Evolutionary conservation across 371 early-diverging fungal genomes (phyloP), one percentile per base, ranked within the genome.

Genomic region (Mortierella sp.): DNA sequence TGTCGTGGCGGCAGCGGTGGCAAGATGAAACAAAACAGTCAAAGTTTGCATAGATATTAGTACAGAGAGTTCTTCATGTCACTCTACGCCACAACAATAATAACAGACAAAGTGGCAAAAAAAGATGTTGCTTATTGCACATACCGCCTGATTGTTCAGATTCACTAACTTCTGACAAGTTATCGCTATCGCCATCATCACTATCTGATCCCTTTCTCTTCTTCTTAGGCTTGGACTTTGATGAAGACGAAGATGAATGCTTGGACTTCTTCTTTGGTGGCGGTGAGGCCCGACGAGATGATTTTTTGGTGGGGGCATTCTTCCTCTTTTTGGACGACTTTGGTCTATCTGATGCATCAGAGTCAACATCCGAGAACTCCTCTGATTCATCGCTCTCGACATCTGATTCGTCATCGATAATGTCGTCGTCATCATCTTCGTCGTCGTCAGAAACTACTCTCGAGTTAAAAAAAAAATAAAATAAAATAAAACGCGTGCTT

Each of bases 131-230:
- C 7, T 43, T 43, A 50, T 36, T 21, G 24, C n/a, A 22, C 57
- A 41, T 79, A 79, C 79, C 80, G 11, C 72, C 80, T 22, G 80
- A 80, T 15, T 61, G 75, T 50, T 80, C 80, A 43, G 80, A 80
- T 61, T 80, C 80, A 63, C 80, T 80, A 13, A 55, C 80, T 16
- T 36, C 85, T 10, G 85, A 86, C 21, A 85, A 59, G 24, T 84
- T 83, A 15, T 78, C 81, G 32, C 77, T 83, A 28, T 84, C 84
- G 9, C 83, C 84, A 28, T 84, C 84, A 28, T 84, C 86, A 50
- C 85, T 84, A 52, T 84, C 83, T 6, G 80, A 80, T 52, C 80
- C 80, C 38, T 63, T 70, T n/a, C 74, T 80, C 75, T 80, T 80
- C 75, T 80, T 80, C 65, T 79, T 74, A 4, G 63, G 32, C 38